phyloP scores from a whole-genome alignment of 1,284 basidiomycete species.

The Trichosporon faecale region DNA sequence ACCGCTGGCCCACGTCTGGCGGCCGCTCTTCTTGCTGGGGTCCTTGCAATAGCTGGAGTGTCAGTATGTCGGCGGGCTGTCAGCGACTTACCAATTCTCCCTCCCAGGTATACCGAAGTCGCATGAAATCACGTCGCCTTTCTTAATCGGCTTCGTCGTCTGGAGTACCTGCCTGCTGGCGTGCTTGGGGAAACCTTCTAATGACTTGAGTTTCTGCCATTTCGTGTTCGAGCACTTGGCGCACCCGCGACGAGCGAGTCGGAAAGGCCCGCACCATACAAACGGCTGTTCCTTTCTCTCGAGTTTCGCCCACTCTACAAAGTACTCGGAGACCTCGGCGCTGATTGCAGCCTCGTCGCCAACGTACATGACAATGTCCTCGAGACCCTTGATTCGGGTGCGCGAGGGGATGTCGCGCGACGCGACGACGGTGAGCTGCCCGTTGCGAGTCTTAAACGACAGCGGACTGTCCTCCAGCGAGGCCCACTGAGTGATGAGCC shows the following conservation, averaged over 20 bases:
- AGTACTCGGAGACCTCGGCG: neutral
- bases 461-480: neutral
- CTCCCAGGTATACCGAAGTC: neutral
- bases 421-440: neutral
- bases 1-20: constrained; percentile 1
- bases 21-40: neutral
- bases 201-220: neutral
- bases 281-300: neutral
- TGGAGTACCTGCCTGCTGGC: neutral
- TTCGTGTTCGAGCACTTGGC: neutral
- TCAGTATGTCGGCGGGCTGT: neutral
- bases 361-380: neutral
- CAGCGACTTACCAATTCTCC: neutral
- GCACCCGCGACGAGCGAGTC: neutral
- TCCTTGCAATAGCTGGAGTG: neutral
- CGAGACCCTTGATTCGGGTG: neutral
- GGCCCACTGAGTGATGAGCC: neutral
- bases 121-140: neutral
- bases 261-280: neutral
- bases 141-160: neutral
- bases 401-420: neutral
- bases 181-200: neutral
- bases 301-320: neutral
- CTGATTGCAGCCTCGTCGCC: neutral
- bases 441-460: neutral